Base-by-base conservation (phyloP, 805 yeast species). In the Candida taoyuanica region DNA sequence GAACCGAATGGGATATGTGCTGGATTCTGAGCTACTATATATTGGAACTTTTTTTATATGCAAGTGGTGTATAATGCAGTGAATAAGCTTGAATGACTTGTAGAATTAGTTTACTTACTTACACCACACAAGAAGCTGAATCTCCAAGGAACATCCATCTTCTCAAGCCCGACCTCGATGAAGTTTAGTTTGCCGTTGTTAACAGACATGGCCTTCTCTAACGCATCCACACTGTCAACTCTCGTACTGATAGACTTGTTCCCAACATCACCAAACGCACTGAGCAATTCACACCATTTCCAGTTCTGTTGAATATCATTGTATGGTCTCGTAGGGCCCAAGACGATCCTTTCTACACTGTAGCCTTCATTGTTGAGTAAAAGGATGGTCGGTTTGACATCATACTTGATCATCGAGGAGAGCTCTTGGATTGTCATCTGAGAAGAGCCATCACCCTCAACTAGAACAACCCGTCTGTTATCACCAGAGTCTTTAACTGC, bases 371-470 rank as follows among this genome's bases (percentile, higher is more conserved):
- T 79, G 60, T 79, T 79, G 58, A 79, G 64, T 17, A 79, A 63
- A 39, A 79, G 71, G 20, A 79, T 59, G 46, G 76, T 76, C 20
- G 85, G 85, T 20, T 65, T 72, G 34, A 74, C 63, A 14, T 70
- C 64, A 68, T 76, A 68, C 37, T 71, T 65, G 29, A 75, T 54
- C 72, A 76, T 73, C 18, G 82, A 73, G 5, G 81, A 71, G 37
- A 79, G 62, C 53, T 78, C 85, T 49, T 78, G 82, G 23, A 74
- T 81, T 0, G 85, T 76, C 52, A 79, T 65, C 56, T 79, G 85
- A 32, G 80, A 68, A 11, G 85, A 78, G 36, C 85, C 85, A 52
- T 79, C 85, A 47, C 85, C 85, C 29, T 78, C 74, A 48, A 78
- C 74, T 27, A 79, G 59, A 16, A 79, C 61, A 17, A 77, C 81